Percentiles rank a stretch among this genome's conserved stretches.
Conservation (phyloP, 2,329 filamentous ascomycete species). For the Fusarium nisikadoi region DNA sequence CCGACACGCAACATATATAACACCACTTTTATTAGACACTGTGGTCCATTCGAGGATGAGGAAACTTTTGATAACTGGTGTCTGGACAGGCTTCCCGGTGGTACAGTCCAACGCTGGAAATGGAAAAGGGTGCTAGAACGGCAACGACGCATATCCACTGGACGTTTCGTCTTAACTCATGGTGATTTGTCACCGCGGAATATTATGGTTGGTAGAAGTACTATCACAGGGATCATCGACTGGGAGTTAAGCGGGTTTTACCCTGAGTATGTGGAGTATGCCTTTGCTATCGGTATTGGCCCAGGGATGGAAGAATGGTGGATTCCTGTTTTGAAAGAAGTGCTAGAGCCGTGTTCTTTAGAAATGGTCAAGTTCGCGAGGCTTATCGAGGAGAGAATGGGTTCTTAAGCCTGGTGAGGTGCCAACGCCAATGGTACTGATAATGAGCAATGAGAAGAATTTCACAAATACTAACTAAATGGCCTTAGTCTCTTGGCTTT, state of each 20-base stretch:
- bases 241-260: conserved; percentile 11
- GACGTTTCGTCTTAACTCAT: neutral
- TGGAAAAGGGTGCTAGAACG: neutral
- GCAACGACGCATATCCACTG: neutral
- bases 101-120: neutral
- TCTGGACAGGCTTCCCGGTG: neutral
- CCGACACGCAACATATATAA: neutral
- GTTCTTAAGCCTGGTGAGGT: neutral
- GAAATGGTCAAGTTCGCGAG: neutral
- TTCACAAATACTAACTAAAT: neutral
- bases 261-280: conserved; percentile 3
- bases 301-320: neutral
- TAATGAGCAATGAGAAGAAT: neutral
- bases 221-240: neutral
- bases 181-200: neutral
- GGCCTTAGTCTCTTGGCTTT: conserved; percentile 4
- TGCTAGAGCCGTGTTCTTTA: neutral
- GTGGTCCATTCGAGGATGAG: neutral
- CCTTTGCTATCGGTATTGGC: neutral
- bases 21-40: neutral
- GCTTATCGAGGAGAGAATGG: neutral
- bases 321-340: neutral
- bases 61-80: neutral
- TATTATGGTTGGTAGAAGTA: neutral
- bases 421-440: neutral